Conservation (phyloP, 768 basidiomycete genomes). For the Podaxis carcinomalis region DNA sequence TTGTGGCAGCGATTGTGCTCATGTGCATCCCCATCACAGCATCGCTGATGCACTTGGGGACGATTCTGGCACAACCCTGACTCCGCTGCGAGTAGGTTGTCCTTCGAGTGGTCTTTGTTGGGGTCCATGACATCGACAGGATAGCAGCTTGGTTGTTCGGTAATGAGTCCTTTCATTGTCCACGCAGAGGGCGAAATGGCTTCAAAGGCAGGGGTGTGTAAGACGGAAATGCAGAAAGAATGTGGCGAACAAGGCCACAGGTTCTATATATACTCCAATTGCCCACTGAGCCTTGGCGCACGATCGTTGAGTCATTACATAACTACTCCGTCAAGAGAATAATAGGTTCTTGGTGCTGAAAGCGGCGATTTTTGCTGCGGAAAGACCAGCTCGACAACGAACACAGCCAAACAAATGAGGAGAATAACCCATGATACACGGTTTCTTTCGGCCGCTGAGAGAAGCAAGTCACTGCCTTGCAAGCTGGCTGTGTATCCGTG, state of each 20-base stretch:
- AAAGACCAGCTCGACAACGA: neutral
- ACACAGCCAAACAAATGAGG: neutral
- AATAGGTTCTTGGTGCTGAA: neutral
- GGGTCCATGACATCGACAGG: neutral
- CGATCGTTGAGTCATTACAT: neutral
- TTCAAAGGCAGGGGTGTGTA: neutral
- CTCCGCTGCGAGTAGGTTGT: neutral
- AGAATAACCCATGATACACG: neutral
- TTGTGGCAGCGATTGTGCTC: neutral
- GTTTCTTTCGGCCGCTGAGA: neutral
- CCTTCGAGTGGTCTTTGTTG: neutral
- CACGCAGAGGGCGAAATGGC: neutral
- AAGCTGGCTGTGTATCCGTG: neutral
- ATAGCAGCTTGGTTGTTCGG: neutral
- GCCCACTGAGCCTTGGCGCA: neutral
- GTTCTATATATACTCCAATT: neutral
- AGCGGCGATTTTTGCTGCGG: neutral
- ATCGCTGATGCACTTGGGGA: neutral
- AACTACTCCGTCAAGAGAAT: too few species aligned
- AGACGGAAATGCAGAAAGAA: neutral
- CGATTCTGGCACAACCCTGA: neutral
- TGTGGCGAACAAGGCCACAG: neutral
- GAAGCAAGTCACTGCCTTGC: neutral
- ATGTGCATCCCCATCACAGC: neutral
- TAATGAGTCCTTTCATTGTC: neutral